phyloP scores from a whole-genome alignment of 2,329 filamentous ascomycete genomes.

The Colletotrichum orbiculare region DNA sequence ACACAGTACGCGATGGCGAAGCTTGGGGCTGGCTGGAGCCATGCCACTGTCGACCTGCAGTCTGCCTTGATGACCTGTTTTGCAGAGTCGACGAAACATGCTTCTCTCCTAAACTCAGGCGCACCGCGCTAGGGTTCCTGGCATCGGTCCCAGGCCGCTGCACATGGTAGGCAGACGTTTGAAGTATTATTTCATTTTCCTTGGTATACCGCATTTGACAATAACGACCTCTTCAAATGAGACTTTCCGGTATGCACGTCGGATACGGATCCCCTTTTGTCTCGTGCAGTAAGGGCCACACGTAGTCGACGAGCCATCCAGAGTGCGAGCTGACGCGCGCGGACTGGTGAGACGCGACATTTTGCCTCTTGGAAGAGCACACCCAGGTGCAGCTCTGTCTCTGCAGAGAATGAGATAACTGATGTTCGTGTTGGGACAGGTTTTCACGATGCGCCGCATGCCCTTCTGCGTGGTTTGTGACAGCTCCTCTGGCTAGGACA shows the following conservation, averaged over 20 bases:
- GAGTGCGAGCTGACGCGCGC: no score
- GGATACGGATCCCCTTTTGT: background rate
- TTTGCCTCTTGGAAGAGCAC: no score
- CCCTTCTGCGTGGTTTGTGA: background rate
- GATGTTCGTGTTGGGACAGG: no score
- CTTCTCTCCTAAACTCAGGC: conserved; percentile 12
- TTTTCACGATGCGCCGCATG: no score
- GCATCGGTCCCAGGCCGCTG: conserved; percentile 4
- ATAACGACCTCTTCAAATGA: conserved; percentile 12
- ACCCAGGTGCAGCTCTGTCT: no score
- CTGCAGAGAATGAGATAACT: no score
- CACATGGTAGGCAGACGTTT: background rate
- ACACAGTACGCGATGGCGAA: no score
- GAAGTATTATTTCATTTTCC: no score
- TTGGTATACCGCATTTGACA: no score
- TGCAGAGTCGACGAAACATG: conserved; percentile 14
- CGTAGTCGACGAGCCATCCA: no score
- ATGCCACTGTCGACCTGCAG: conserved; percentile 24
- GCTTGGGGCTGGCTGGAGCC: background rate
- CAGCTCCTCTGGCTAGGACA: background rate
- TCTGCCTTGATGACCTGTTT: conserved; percentile 16
- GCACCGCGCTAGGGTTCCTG: conserved; percentile 1
- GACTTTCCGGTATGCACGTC: background rate
- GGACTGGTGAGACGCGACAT: no score
- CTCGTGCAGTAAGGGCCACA: conserved; percentile 1